These are phyloP conservation scores for Proliferodiscus dingleyae DNA, from an alignment of 2,329 filamentous ascomycete genomes.

Conservation along the genomic window DNA sequence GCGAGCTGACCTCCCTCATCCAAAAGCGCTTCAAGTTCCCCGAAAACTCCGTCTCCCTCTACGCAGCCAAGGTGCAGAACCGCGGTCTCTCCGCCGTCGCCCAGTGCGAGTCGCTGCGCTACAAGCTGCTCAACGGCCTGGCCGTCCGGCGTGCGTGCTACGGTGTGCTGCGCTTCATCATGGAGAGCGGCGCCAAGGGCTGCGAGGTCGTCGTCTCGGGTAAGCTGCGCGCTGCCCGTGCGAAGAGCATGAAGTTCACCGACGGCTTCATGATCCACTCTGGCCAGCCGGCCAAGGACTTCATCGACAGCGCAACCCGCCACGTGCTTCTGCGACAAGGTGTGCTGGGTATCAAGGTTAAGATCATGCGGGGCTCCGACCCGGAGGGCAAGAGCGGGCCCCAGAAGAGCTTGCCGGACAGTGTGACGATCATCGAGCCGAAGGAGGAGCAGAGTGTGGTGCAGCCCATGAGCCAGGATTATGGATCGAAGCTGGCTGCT, in stretches of 20 bases:
- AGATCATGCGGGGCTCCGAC: slow-evolving; percentile 99
- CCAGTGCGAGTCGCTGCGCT: slow-evolving; percentile 99
- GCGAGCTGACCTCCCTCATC: slow-evolving; percentile 99
- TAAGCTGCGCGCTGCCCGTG: slow-evolving; percentile 97
- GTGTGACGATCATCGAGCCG: slow-evolving; percentile 99
- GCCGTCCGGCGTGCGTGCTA: slow-evolving; percentile 99
- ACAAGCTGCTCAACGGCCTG: slow-evolving; percentile 99
- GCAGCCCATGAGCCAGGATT: slow-evolving; percentile 96
- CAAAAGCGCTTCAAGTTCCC: slow-evolving; percentile 99
- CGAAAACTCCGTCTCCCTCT: slow-evolving; percentile 99
- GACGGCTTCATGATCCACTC: slow-evolving; percentile 99
- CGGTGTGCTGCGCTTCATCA: slow-evolving; percentile 99
- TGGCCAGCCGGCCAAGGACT: slow-evolving; percentile 98
- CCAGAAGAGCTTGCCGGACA: slow-evolving; percentile 95
- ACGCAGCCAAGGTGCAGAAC: slow-evolving; percentile 99
- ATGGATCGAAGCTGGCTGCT: slow-evolving; percentile 83
- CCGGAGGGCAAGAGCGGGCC: slow-evolving; percentile 98
- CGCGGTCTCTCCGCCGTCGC: slow-evolving; percentile 99
- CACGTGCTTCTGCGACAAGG: slow-evolving; percentile 99
- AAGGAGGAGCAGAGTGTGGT: slow-evolving; percentile 98
- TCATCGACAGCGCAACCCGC: slow-evolving; percentile 97
- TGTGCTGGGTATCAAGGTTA: slow-evolving; percentile 99
- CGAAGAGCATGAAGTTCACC: slow-evolving; percentile 99
- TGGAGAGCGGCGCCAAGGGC: slow-evolving; percentile 99
- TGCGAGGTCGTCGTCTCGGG: slow-evolving; percentile 99